These are phyloP conservation scores for Tuber brumale DNA, from an alignment of 495 filamentous ascomycete species.

Conservation along the genomic window DNA sequence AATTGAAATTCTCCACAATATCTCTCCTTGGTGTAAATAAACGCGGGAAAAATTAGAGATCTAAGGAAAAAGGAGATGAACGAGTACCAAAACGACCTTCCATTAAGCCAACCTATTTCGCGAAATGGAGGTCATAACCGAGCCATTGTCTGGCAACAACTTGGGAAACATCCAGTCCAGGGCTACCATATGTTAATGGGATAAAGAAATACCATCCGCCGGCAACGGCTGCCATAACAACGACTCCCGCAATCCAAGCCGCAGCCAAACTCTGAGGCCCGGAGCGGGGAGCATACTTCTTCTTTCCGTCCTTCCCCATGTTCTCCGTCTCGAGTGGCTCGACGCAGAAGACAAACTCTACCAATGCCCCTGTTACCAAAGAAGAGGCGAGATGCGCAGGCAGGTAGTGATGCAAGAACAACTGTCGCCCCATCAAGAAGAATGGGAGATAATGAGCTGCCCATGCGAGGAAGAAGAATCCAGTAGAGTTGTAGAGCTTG, in stretches of 20 bases:
- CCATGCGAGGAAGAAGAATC: conserved; percentile 98
- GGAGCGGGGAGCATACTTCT: conserved; percentile 53
- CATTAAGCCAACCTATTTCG: conserved; percentile 58
- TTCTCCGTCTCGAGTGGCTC: conserved; percentile 59
- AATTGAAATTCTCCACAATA: neutral
- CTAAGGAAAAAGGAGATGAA: neutral
- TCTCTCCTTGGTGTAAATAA: neutral
- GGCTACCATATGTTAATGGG: conserved; percentile 89
- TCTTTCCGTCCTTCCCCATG: conserved; percentile 49
- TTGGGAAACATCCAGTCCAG: conserved; percentile 74
- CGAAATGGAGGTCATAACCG: conserved; percentile 95
- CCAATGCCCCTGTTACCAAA: conserved; percentile 89
- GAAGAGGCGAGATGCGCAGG: conserved; percentile 85
- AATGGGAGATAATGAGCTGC: conserved; percentile 96
- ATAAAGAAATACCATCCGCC: conserved; percentile 88
- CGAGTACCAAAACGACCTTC: neutral
- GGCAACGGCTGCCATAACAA: conserved; percentile 62
- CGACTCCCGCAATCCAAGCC: conserved; percentile 67
- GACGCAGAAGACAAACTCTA: conserved; percentile 93
- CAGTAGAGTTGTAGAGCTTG: conserved; percentile 93
- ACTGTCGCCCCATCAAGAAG: conserved; percentile 93
- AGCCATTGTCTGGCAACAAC: conserved; percentile 89
- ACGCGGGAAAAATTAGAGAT: neutral
- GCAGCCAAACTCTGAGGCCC: conserved; percentile 69
- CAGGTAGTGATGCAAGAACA: conserved; percentile 97